Conservation (phyloP, 1,139 yeast species). For the Candida neerlandica region DNA sequence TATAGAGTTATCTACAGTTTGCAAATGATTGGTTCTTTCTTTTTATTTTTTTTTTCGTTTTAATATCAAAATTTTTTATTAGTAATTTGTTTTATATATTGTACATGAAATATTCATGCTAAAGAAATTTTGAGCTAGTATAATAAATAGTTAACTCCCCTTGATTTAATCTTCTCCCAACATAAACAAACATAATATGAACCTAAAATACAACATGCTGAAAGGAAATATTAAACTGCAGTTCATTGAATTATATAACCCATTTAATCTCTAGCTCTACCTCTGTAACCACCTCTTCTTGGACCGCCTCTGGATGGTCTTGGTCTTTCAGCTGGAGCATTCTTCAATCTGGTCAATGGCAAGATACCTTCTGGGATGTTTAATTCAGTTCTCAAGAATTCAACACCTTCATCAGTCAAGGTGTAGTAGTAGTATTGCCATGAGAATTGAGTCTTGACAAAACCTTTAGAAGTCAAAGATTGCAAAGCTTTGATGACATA, state of each 20-base stretch:
- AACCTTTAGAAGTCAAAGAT: conserved; percentile 98
- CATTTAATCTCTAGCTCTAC: conserved; percentile 51
- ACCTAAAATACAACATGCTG: conserved; percentile 16
- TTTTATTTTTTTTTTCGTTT: too few species aligned
- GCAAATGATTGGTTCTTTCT: too few species aligned
- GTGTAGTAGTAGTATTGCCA: conserved; percentile 99
- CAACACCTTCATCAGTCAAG: conserved; percentile 99
- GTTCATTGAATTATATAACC: conserved; percentile 1
- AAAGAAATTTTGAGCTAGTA: conserved; percentile 5
- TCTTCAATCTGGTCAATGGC: conserved; percentile 98
- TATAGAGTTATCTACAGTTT: background rate
- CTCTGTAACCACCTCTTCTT: conserved; percentile 44
- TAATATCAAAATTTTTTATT: conserved; percentile 2
- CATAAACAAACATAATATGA: conserved; percentile 17
- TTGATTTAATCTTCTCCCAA: conserved; percentile 10
- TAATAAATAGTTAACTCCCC: conserved; percentile 7
- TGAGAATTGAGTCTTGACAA: conserved; percentile 99
- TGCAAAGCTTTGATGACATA: conserved; percentile 99
- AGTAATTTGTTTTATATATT: conserved; percentile 6
- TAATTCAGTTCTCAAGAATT: conserved; percentile 96
- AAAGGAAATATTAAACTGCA: conserved; percentile 10
- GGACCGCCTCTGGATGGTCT: conserved; percentile 47
- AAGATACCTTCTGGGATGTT: conserved; percentile 98
- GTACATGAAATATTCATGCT: conserved; percentile 9
- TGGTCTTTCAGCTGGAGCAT: conserved; percentile 84